These are phyloP conservation scores for Ustilago shanxiensis DNA, from an alignment of 1,284 basidiomycete genomes.

Conservation along the genomic window DNA sequence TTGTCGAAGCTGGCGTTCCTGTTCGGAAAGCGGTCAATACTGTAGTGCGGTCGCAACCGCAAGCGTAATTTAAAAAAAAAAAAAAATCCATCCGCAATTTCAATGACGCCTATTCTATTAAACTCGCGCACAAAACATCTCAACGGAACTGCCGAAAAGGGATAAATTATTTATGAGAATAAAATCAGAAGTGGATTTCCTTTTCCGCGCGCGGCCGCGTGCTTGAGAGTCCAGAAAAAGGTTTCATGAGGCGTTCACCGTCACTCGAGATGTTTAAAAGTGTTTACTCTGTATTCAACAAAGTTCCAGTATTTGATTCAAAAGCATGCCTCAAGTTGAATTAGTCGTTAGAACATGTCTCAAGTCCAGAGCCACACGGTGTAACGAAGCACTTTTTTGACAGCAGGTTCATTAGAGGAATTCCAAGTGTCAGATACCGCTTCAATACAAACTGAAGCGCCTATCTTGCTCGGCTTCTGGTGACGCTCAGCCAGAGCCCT, in stretches of 20 bases:
- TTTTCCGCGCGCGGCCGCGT: not conserved
- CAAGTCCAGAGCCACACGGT: not conserved
- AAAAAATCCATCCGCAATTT: no score
- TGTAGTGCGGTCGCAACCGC: no score
- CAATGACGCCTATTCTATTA: no score
- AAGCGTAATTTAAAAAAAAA: no score
- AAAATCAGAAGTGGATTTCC: no score
- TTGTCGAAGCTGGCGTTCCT: not conserved
- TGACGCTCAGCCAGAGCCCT: no score
- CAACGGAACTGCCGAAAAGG: slow-evolving; percentile 3
- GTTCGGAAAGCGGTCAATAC: slow-evolving; percentile 1
- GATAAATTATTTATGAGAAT: not conserved
- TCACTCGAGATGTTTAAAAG: not conserved
- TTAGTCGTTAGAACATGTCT: not conserved
- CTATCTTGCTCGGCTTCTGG: not conserved
- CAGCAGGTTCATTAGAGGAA: not conserved
- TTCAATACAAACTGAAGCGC: slow-evolving; percentile 9
- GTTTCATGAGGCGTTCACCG: slow-evolving; percentile 29
- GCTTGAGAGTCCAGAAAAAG: slow-evolving; percentile 12
- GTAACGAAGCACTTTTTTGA: not conserved
- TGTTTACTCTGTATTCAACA: not conserved
- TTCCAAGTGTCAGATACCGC: slow-evolving; percentile 11
- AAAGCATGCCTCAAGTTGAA: no score
- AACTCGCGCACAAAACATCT: no score
- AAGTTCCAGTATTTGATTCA: no score